Evolutionary conservation across 2,329 filamentous ascomycete species (phyloP).

Genomic region (Paraphaeosphaeria sporulosa): DNA sequence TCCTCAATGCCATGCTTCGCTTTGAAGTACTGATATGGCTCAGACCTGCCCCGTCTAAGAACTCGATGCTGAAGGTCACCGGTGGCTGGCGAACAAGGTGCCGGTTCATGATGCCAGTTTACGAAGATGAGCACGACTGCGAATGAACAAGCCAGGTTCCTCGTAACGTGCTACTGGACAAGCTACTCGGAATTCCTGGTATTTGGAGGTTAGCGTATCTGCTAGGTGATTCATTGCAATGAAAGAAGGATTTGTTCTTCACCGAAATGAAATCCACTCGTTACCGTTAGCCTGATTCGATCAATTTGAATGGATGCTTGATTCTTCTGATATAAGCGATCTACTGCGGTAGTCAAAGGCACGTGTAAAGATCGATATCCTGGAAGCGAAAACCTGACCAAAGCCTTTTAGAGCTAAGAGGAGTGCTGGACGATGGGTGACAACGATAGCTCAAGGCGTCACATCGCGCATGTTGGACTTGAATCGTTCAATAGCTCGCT

Average conservation of each 20-base stretch:
- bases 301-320: no score
- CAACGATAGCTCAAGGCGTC: conserved; percentile 27
- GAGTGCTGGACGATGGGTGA: neutral
- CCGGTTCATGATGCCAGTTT: neutral
- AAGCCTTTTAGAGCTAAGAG: neutral
- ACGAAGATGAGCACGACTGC: neutral
- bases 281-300: no score
- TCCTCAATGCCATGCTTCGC: neutral
- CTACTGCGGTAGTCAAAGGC: no score
- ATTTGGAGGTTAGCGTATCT: neutral
- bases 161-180: neutral
- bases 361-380: no score
- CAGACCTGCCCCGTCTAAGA: conserved; percentile 37
- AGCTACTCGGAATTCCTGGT: neutral
- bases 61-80: neutral
- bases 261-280: no score
- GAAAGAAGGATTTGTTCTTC: neutral
- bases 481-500: conserved; percentile 53
- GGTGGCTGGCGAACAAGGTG: conserved; percentile 12
- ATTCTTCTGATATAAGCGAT: no score
- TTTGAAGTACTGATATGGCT: neutral
- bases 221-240: neutral
- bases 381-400: neutral
- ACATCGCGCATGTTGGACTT: conserved; percentile 55
- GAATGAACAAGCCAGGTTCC: neutral